Evolutionary conservation across 2,329 filamentous ascomycete genomes (phyloP), one percentile per base, ranked within the genome.

Genomic region (Talaromyces sp.): DNA sequence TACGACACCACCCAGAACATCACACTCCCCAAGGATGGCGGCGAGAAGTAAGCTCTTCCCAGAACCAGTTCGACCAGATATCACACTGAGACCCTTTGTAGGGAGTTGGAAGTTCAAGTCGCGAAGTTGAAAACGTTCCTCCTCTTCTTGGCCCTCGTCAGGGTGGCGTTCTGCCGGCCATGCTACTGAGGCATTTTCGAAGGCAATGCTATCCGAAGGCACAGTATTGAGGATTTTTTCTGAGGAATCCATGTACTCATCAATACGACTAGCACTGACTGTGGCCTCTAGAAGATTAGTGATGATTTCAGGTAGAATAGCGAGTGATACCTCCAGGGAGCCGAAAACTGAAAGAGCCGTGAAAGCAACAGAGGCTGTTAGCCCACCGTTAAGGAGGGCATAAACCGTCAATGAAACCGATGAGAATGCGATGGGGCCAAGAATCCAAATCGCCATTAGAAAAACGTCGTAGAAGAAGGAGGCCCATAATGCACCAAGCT

Each of bases 21-120:
- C 89, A 2, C 85, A 84, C 70, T 93, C 90, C 2, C 89, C 89
- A 4, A 93, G 80, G 22, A 93, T 84, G 0, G 88, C 82, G 1
- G 88, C 82, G 6, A 94, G 78, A 57, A 94, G 75, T 35, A 93
- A 73, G 68, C 86, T 90, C 74, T 93, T 93, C 14, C 90, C 90
- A 8, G 85, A 85, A 0, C 90, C 89, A 0, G 89, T 93, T 66
- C 87, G 87, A 1, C 89, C 89, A 3, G 87, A 89, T 30, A 93
- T 84, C 13, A 92, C 82, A 17, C 85, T 91, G 8, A 94, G 74
- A 61, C 89, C 85, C 16, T 84, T 82, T 14, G 77, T 70, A 0
- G 89, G 89, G 61, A 93, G 90, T 1, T 79, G 79, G 10, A 91
- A 65, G 57, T 82, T 84, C 43, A 92, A 63, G 60, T 88, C 78